These are phyloP conservation scores for Xylaria intraflava DNA, from an alignment of 495 filamentous ascomycete species.

Conservation along the genomic window DNA sequence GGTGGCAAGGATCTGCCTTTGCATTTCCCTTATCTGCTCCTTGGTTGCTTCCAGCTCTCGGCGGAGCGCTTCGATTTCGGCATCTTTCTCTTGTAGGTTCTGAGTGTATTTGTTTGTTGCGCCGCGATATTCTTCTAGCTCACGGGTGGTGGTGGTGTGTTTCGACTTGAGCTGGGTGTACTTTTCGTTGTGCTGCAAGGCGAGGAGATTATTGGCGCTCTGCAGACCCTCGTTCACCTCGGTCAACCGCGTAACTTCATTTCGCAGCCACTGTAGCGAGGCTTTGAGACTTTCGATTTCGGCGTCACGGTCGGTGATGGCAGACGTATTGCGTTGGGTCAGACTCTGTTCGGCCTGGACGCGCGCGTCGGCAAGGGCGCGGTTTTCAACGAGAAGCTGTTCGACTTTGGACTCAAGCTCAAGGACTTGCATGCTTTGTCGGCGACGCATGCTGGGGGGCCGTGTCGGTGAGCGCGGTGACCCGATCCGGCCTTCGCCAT, in stretches of 20 bases:
- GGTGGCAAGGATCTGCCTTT: slow-evolving; percentile 70
- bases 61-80: slow-evolving; percentile 68
- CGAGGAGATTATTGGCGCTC: slow-evolving; percentile 61
- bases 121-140: slow-evolving; percentile 56
- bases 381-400: slow-evolving; percentile 74
- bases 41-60: slow-evolving; percentile 70
- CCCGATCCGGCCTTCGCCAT: slow-evolving; percentile 78
- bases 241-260: slow-evolving; percentile 66
- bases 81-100: slow-evolving; percentile 72
- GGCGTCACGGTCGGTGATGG: slow-evolving; percentile 59
- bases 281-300: slow-evolving; percentile 75
- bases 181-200: slow-evolving; percentile 58
- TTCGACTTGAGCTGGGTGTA: slow-evolving; percentile 54
- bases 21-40: slow-evolving; percentile 71
- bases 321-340: slow-evolving; percentile 37
- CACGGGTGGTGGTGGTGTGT: slow-evolving; percentile 46
- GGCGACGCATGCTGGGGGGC: slow-evolving; percentile 89
- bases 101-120: slow-evolving; percentile 53
- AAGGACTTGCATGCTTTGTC: slow-evolving; percentile 92
- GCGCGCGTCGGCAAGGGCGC: slow-evolving; percentile 64
- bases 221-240: slow-evolving; percentile 68
- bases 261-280: slow-evolving; percentile 69
- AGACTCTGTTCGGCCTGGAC: slow-evolving; percentile 53
- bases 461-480: slow-evolving; percentile 91
- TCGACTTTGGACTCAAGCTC: slow-evolving; percentile 72